These are phyloP conservation scores for Alternaria sp. DNA, from an alignment of 2,329 filamentous ascomycete species.

Conservation along the genomic window DNA sequence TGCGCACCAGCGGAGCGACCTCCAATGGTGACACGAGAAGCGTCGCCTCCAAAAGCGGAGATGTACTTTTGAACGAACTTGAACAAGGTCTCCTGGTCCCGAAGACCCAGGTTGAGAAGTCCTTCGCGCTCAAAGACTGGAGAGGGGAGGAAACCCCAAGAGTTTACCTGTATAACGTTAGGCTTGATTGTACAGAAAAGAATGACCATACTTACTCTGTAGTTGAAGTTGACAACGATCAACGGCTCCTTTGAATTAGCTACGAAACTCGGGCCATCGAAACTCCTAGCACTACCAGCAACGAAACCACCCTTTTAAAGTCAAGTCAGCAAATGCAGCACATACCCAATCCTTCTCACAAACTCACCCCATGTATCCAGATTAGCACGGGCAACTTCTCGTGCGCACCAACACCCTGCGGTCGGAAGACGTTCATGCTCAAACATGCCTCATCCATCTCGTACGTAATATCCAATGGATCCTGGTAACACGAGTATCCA, in stretches of 20 bases:
- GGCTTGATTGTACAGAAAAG: neutral
- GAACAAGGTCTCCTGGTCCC: constrained; percentile 31
- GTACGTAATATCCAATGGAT: constrained; percentile 46
- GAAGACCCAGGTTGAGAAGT: constrained; percentile 39
- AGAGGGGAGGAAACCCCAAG: constrained; percentile 37
- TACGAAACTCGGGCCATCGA: constrained; percentile 38
- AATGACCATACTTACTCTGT: constrained; percentile 22
- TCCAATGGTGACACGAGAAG: constrained; percentile 47
- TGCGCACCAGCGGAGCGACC: constrained; percentile 50
- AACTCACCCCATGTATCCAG: constrained; percentile 41
- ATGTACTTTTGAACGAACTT: constrained; percentile 53
- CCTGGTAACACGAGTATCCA: constrained; percentile 54
- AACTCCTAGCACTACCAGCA: constrained; percentile 32
- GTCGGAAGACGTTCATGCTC: constrained; percentile 39
- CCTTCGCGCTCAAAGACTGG: constrained; percentile 35
- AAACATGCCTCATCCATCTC: constrained; percentile 35
- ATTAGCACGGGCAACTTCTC: constrained; percentile 38
- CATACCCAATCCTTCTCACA: neutral
- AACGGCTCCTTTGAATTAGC: constrained; percentile 32
- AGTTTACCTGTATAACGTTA: constrained; percentile 14
- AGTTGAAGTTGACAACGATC: constrained; percentile 41
- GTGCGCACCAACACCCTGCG: constrained; percentile 21
- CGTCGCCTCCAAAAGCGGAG: constrained; percentile 51
- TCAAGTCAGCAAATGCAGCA: neutral
- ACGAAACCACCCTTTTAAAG: constrained; percentile 27